phyloP scores from a whole-genome alignment of 2,329 filamentous ascomycete species.

The Colletotrichum australisinense region DNA sequence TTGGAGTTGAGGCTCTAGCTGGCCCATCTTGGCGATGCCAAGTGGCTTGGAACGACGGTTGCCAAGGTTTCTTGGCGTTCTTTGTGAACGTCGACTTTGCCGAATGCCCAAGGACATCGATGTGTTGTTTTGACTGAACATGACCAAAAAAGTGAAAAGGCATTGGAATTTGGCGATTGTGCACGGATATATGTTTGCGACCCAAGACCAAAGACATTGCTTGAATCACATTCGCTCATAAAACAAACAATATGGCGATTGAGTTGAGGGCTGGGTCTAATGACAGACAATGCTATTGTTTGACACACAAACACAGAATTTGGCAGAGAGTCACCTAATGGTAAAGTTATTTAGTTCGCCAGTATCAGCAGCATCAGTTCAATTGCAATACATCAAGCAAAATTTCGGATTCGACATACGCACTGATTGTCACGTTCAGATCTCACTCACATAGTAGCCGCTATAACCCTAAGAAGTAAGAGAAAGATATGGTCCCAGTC shows the following conservation, averaged over 20 bases:
- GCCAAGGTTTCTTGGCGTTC: conserved; percentile 29
- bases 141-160: background rate
- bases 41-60: conserved; percentile 10
- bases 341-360: background rate
- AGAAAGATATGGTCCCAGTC: background rate
- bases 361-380: background rate
- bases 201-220: background rate
- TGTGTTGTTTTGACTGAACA: background rate
- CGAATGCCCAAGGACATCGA: background rate
- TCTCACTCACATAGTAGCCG: background rate
- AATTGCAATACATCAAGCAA: background rate
- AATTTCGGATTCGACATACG: background rate
- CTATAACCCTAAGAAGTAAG: background rate
- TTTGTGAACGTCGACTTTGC: background rate
- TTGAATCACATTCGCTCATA: background rate
- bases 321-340: background rate
- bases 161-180: background rate
- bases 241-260: background rate
- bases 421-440: background rate
- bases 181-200: background rate
- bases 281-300: background rate
- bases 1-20: conserved; percentile 29
- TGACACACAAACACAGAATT: background rate
- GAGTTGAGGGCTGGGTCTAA: background rate
- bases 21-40: conserved; percentile 14